A percentile compares a stretch with the other conserved stretches of the same genome.
phyloP scores from a whole-genome alignment of 257 asterid genomes.

The Solanum neorickii region DNA sequence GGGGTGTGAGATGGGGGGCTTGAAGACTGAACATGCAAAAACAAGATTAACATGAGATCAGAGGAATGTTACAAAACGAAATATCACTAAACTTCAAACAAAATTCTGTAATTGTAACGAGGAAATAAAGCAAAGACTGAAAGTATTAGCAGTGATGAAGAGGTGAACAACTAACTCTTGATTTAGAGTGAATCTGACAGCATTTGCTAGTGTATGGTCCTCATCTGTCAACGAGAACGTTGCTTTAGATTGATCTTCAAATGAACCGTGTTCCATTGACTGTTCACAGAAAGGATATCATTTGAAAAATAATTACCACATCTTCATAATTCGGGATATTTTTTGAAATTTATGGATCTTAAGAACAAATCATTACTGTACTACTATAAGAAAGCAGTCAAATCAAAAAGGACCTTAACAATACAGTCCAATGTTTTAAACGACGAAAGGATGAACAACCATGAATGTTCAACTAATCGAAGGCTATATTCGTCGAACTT shows the following conservation, averaged over 20 bases:
- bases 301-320: background rate
- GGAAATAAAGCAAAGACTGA: background rate
- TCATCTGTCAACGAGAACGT: constrained; percentile 71
- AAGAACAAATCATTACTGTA: background rate
- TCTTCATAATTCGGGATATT: background rate
- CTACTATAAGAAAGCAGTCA: background rate
- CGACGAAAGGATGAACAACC: background rate
- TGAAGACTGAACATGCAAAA: background rate
- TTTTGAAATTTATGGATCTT: background rate
- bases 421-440: background rate
- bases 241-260: constrained; percentile 51
- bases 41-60: background rate
- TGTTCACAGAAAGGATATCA: background rate
- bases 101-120: background rate
- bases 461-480: background rate
- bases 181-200: constrained; percentile 60
- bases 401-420: background rate
- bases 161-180: constrained; percentile 53
- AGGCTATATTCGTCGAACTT: background rate
- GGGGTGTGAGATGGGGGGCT: background rate
- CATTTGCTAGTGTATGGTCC: constrained; percentile 79
- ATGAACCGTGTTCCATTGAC: constrained; percentile 26
- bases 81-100: background rate
- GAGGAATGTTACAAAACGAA: background rate
- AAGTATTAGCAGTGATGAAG: background rate